phyloP scores from a whole-genome alignment of 2,329 filamentous ascomycete genomes.

The Thelonectria rubi region DNA sequence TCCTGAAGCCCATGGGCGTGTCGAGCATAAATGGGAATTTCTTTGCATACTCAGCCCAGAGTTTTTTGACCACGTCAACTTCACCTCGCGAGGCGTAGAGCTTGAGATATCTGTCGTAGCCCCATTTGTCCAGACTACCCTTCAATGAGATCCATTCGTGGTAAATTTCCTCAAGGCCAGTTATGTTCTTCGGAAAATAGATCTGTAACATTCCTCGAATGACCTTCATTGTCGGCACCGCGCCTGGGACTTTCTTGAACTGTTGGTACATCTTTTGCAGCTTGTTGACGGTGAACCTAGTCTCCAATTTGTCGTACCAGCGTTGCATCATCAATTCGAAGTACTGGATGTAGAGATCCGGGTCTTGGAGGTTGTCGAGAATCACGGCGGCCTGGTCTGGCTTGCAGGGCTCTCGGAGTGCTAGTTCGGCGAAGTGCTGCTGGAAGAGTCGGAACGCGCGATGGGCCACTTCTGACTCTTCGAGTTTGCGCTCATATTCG shows the following conservation, averaged over 20 bases:
- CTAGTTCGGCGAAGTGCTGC: conserved; percentile 45
- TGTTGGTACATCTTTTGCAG: conserved; percentile 55
- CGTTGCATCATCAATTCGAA: conserved; percentile 48
- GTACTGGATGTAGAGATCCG: conserved; percentile 55
- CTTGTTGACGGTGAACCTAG: conserved; percentile 43
- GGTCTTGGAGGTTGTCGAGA: conserved; percentile 52
- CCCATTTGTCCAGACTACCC: conserved; percentile 53
- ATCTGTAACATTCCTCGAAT: conserved; percentile 58
- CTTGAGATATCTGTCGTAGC: conserved; percentile 58
- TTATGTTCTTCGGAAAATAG: conserved; percentile 49
- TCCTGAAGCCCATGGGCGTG: conserved; percentile 55
- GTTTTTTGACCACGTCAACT: conserved; percentile 52
- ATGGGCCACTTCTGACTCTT: conserved; percentile 33
- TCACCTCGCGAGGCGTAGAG: conserved; percentile 61
- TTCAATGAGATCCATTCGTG: conserved; percentile 58
- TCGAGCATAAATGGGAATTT: conserved; percentile 48
- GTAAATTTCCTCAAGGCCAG: conserved; percentile 57
- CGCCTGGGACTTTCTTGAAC: conserved; percentile 55
- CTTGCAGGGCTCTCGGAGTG: conserved; percentile 46
- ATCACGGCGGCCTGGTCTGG: conserved; percentile 50
- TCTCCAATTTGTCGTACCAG: conserved; percentile 42
- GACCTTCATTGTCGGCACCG: conserved; percentile 49
- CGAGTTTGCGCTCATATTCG: conserved; percentile 37
- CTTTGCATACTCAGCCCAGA: conserved; percentile 56
- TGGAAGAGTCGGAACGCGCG: conserved; percentile 42